phyloP scores from a whole-genome alignment of 2,329 filamentous ascomycete genomes.

The Fusarium vanettenii region DNA sequence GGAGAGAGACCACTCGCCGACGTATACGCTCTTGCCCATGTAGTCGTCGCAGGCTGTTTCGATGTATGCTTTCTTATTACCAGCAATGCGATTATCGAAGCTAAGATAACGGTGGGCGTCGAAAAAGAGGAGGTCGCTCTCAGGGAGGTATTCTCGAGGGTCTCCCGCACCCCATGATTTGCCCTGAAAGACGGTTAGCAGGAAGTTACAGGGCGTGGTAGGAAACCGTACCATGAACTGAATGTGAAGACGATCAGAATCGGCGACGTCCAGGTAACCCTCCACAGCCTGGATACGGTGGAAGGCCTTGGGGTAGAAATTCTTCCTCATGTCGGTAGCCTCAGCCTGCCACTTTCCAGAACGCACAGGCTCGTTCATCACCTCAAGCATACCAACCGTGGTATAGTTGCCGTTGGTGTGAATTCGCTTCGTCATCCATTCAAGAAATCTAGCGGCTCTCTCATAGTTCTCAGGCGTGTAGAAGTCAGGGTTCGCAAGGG shows the following conservation, averaged over 20 bases:
- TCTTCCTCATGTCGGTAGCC: conserved; percentile 40
- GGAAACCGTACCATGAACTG: conserved; percentile 52
- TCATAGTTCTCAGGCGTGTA: conserved; percentile 67
- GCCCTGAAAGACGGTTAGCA: neutral
- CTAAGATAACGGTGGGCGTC: conserved; percentile 71
- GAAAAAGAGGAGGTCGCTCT: conserved; percentile 59
- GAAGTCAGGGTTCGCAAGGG: conserved; percentile 56
- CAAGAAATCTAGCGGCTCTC: conserved; percentile 64
- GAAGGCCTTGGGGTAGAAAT: conserved; percentile 42
- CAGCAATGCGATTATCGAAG: conserved; percentile 58
- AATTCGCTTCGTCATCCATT: conserved; percentile 65
- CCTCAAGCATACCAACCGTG: conserved; percentile 68
- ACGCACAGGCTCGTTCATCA: conserved; percentile 67
- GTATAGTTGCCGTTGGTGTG: conserved; percentile 61
- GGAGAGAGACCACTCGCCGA: conserved; percentile 70
- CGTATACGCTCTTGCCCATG: conserved; percentile 57
- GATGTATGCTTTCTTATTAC: conserved; percentile 62
- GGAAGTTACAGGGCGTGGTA: too few relatives aligned
- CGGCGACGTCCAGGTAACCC: conserved; percentile 52
- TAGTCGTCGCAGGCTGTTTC: conserved; percentile 61
- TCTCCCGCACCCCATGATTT: conserved; percentile 65
- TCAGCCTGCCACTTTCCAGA: conserved; percentile 10
- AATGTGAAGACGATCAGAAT: conserved; percentile 62
- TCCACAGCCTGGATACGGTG: conserved; percentile 61
- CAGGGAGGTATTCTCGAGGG: conserved; percentile 58